Conservation (phyloP, 2,329 filamentous ascomycete genomes). For the Hymenotorrendiella dingleyae region DNA sequence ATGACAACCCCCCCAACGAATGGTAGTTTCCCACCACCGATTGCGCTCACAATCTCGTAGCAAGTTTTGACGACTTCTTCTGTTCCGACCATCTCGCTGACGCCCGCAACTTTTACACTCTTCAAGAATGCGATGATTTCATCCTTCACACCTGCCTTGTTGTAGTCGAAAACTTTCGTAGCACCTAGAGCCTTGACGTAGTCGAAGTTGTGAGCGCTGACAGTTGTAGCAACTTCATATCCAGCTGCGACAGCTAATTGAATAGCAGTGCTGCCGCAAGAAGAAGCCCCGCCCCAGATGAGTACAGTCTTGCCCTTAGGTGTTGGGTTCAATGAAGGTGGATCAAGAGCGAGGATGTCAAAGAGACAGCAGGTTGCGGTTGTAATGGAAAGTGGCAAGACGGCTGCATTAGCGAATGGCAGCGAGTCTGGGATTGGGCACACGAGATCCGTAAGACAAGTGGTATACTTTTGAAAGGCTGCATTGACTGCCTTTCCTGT, state of each 20-base stretch:
- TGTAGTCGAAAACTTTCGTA: slow-evolving; percentile 40
- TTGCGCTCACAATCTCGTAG: slow-evolving; percentile 25
- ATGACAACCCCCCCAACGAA: slow-evolving; percentile 13
- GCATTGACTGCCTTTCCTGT: slow-evolving; percentile 16
- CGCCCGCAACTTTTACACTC: slow-evolving; percentile 8
- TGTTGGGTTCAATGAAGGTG: neutral
- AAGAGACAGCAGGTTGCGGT: slow-evolving; percentile 21
- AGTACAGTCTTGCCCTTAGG: slow-evolving; percentile 30
- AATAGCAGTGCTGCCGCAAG: slow-evolving; percentile 41
- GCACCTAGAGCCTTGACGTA: slow-evolving; percentile 40
- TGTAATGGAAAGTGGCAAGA: slow-evolving; percentile 28
- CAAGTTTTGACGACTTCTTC: slow-evolving; percentile 20
- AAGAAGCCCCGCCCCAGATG: slow-evolving; percentile 43
- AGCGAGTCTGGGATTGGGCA: slow-evolving; percentile 28
- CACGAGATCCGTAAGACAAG: slow-evolving; percentile 22
- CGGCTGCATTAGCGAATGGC: slow-evolving; percentile 29
- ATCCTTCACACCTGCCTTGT: slow-evolving; percentile 14
- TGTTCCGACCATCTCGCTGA: slow-evolving; percentile 27
- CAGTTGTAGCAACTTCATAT: slow-evolving; percentile 34
- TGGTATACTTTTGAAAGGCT: slow-evolving; percentile 31
- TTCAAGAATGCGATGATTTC: slow-evolving; percentile 13
- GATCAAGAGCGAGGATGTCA: slow-evolving; percentile 5
- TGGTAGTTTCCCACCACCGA: slow-evolving; percentile 23
- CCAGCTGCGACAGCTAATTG: slow-evolving; percentile 38
- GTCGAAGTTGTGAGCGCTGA: slow-evolving; percentile 31